Conservation (phyloP, 129 eudicot genomes). For the Arctium lappa region DNA sequence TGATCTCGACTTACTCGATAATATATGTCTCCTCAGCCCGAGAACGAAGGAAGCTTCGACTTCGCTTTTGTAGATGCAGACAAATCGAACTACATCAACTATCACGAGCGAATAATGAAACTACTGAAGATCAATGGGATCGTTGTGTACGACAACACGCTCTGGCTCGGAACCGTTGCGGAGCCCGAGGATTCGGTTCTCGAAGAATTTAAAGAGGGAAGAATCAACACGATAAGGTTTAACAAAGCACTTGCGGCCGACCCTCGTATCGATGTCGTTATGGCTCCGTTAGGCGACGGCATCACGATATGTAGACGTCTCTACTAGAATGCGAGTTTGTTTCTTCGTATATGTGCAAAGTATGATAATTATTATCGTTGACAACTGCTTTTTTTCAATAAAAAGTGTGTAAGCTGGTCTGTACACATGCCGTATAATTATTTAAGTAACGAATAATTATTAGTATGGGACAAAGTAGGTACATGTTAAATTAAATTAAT, state of each 20-base stretch:
- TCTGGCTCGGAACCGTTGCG: slow-evolving; percentile 49
- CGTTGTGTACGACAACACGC: slow-evolving; percentile 61
- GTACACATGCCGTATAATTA: too few relatives aligned
- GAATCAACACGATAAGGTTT: not conserved
- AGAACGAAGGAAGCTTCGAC: slow-evolving; percentile 49
- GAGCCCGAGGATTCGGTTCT: slow-evolving; percentile 32
- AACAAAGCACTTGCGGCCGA: slow-evolving; percentile 44
- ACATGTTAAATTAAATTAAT: too few relatives aligned
- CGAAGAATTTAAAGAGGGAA: not conserved
- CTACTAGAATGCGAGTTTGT: slow-evolving; percentile 12
- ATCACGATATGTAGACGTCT: slow-evolving; percentile 49
- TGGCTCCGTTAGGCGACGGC: slow-evolving; percentile 48
- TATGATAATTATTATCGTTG: not conserved
- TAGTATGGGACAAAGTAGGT: too few relatives aligned
- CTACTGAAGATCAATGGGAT: slow-evolving; percentile 55
- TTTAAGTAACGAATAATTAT: too few relatives aligned
- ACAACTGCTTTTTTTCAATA: not conserved
- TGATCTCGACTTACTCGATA: not conserved
- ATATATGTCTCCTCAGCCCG: not conserved
- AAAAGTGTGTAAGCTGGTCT: not conserved
- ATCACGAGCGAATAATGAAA: slow-evolving; percentile 52
- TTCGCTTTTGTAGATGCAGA: slow-evolving; percentile 73
- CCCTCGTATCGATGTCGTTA: slow-evolving; percentile 37
- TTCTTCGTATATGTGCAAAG: not conserved
- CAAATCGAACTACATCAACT: slow-evolving; percentile 45